Evolutionary conservation across 2,329 filamentous ascomycete species (phyloP).

Genomic region (Coniochaeta pulveracea): DNA sequence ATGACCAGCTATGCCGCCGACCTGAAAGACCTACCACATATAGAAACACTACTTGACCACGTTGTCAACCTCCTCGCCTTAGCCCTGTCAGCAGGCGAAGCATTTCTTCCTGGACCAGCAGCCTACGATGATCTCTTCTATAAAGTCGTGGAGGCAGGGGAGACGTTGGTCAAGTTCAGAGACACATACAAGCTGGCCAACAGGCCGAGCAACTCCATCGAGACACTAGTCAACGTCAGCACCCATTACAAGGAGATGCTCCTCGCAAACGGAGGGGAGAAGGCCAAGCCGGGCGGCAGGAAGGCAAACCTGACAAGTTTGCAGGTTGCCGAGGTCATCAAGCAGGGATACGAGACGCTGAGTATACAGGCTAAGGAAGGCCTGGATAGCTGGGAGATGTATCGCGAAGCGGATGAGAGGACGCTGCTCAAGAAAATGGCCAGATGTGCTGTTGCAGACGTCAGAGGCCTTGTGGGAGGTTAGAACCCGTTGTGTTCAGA

Average conservation of each 20-base stretch:
- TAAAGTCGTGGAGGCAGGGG: constrained; percentile 88
- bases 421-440: constrained; percentile 78
- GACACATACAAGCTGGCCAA: constrained; percentile 57
- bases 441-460: constrained; percentile 58
- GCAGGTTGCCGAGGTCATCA: constrained; percentile 85
- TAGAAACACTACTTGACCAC: constrained; percentile 63
- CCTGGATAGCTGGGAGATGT: constrained; percentile 74
- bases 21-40: constrained; percentile 55
- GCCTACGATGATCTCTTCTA: constrained; percentile 97
- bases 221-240: constrained; percentile 71
- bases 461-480: constrained; percentile 36
- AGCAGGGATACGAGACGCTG: constrained; percentile 90
- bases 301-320: constrained; percentile 63
- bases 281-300: constrained; percentile 24
- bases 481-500: too few species aligned
- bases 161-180: constrained; percentile 71
- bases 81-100: constrained; percentile 75
- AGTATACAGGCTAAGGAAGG: constrained; percentile 85
- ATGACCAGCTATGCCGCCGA: constrained; percentile 77
- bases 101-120: constrained; percentile 76
- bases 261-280: constrained; percentile 45
- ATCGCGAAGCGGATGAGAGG: constrained; percentile 78
- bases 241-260: constrained; percentile 82
- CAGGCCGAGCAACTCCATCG: constrained; percentile 59
- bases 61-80: constrained; percentile 77